Percentiles rank a stretch among this genome's conserved stretches.
Conservation (phyloP, 306 rosid species). For the Bauhinia variegata region DNA sequence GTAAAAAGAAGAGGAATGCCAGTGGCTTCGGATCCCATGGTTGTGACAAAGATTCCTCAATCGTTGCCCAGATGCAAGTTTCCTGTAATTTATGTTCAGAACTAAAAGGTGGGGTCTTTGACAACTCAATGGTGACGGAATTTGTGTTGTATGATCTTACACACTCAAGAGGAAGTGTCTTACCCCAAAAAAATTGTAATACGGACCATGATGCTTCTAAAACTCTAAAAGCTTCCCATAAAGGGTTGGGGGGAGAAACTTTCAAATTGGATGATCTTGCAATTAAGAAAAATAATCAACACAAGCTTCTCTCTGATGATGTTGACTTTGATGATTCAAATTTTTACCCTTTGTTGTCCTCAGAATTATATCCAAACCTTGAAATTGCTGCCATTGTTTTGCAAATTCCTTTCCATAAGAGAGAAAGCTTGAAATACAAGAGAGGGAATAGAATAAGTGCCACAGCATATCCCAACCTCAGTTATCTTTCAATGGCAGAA, state of each 20-base stretch:
- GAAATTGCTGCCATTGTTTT: constrained; percentile 78
- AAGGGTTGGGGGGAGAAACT: constrained; percentile 46
- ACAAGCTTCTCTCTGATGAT: constrained; percentile 39
- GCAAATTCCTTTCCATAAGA: constrained; percentile 66
- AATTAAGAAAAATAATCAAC: constrained; percentile 53
- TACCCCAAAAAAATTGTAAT: constrained; percentile 42
- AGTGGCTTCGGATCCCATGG: constrained; percentile 51
- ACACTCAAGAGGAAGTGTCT: constrained; percentile 67
- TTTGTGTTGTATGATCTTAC: constrained; percentile 78
- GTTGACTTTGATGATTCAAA: constrained; percentile 45
- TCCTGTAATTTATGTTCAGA: constrained; percentile 77
- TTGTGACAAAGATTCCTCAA: constrained; percentile 56
- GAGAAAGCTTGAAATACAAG: constrained; percentile 64
- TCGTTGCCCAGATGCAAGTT: constrained; percentile 89
- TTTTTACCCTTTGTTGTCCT: constrained; percentile 48
- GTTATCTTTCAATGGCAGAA: constrained; percentile 50
- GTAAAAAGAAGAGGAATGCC: constrained; percentile 74
- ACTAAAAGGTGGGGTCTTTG: constrained; percentile 55
- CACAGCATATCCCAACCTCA: constrained; percentile 37
- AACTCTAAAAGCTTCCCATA: constrained; percentile 46
- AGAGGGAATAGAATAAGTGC: constrained; percentile 41
- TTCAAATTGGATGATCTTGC: constrained; percentile 33
- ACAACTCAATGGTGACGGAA: constrained; percentile 77
- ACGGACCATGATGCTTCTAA: constrained; percentile 42
- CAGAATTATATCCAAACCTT: constrained; percentile 54